These are phyloP conservation scores for Corniculantispora saksenae DNA, from an alignment of 2,329 filamentous ascomycete genomes.

Conservation along the genomic window DNA sequence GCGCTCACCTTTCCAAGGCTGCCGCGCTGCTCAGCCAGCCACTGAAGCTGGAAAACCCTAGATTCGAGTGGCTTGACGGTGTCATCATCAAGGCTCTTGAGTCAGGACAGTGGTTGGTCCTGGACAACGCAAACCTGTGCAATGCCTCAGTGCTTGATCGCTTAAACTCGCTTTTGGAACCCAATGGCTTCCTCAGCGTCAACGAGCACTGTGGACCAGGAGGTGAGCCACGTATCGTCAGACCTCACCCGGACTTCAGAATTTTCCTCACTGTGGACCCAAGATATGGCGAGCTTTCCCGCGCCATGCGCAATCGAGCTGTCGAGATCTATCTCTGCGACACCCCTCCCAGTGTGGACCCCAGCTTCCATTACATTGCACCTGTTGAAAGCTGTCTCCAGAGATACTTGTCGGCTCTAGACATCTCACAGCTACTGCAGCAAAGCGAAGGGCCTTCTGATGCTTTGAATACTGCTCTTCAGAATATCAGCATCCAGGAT, in stretches of 20 bases:
- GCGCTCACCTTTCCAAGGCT: constrained; percentile 48
- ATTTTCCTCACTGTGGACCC: constrained; percentile 94
- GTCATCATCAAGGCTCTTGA: constrained; percentile 85
- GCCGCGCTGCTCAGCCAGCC: constrained; percentile 53
- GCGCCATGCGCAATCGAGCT: constrained; percentile 94
- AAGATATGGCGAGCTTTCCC: constrained; percentile 86
- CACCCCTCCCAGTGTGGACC: constrained; percentile 34
- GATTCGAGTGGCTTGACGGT: constrained; percentile 96
- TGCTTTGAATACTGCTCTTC: constrained; percentile 40
- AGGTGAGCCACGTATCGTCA: constrained; percentile 77
- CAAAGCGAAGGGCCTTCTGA: constrained; percentile 28
- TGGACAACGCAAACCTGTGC: constrained; percentile 97
- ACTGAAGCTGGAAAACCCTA: constrained; percentile 66
- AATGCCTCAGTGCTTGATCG: constrained; percentile 92
- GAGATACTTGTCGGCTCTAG: constrained; percentile 45
- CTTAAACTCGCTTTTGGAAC: constrained; percentile 91
- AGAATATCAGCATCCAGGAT: constrained; percentile 51
- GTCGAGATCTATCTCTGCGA: constrained; percentile 79
- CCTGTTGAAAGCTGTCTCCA: constrained; percentile 52
- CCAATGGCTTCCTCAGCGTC: constrained; percentile 81
- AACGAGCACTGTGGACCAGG: constrained; percentile 88
- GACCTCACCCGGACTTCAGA: constrained; percentile 82
- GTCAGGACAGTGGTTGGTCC: constrained; percentile 85
- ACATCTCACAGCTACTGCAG: constrained; percentile 31
- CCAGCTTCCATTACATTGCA: constrained; percentile 42